Evolutionary conservation across 257 asterid species (phyloP), one percentile per base, ranked within the genome.

Genomic region (Nicotiana sylvestris): DNA sequence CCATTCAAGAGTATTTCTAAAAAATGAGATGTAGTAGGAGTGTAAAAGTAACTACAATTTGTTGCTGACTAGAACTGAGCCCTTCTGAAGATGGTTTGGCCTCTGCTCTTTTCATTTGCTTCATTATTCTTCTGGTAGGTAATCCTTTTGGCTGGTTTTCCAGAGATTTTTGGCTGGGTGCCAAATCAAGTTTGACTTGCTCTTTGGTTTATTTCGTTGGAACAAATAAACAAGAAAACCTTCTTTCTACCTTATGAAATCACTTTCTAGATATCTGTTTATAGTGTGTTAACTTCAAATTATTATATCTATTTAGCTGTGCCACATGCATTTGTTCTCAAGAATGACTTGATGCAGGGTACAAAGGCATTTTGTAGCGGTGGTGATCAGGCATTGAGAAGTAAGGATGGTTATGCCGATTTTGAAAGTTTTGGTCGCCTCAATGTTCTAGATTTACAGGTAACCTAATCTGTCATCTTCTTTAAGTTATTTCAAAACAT

Each of bases 371-470:
- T 94, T 57, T 95, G 98, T 86, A 95, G 99, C 66, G 99, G 99
- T 33, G 99, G 98, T 30, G 99, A 95, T 91, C 99, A 95, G 78
- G 86, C 97, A 33, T 88, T 95, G 66, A 88, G 99, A 85, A 92
- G 95, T 77, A 94, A 92, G 74, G 90, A 92, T 83, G 99, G 99
- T 55, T 95, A 95, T 83, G 91, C 84, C 10, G 98, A 95, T 86
- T 92, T 87, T 37, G 99, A 95, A 66, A 91, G 82, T 77, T 91
- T 92, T 32, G 99, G 98, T 17, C 98, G 98, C 76, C 96, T 95
- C 61, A 95, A 95, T 77, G 99, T 95, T 81, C 86, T 95, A 85
- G 99, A 95, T 84, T 91, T 95, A 46, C 99, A 95, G 95, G 98
- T 89, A 80, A 55, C 61, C 80, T 81, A 53, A 62, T 30, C 21